Conservation (phyloP, 768 basidiomycete genomes). For the Russula virescens region DNA sequence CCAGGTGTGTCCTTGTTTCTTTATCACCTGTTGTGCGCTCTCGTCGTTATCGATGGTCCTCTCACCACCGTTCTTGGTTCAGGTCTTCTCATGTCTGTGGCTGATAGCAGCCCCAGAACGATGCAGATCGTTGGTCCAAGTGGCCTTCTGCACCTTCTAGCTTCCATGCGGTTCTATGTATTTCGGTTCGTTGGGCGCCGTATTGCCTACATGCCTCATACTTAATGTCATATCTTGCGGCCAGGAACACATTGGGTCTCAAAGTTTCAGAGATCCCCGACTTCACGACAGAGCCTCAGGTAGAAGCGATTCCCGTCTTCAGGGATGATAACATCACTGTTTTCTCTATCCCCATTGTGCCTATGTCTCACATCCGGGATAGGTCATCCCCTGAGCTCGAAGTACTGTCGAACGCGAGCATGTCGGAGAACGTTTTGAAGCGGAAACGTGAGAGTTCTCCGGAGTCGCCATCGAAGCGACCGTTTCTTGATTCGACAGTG, state of each 20-base stretch:
- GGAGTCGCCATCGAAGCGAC: slow-evolving; percentile 25
- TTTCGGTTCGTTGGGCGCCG: slow-evolving; percentile 46
- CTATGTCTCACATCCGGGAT: background rate
- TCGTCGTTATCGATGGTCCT: background rate
- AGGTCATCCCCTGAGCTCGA: background rate
- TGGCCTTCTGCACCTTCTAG: slow-evolving; percentile 64
- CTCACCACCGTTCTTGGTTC: background rate
- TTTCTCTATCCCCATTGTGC: slow-evolving; percentile 50
- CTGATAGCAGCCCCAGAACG: slow-evolving; percentile 57
- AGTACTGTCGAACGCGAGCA: background rate
- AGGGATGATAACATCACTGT: slow-evolving; percentile 59
- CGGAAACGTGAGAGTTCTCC: slow-evolving; percentile 30
- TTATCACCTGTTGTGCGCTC: background rate
- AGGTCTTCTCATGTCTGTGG: slow-evolving; percentile 78
- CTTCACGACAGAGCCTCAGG: slow-evolving; percentile 25
- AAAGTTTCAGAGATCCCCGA: slow-evolving; percentile 40
- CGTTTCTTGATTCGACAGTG: background rate
- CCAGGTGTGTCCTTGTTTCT: slow-evolving; percentile 46
- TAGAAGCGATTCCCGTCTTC: slow-evolving; percentile 43
- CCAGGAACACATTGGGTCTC: slow-evolving; percentile 48
- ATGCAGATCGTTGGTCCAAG: slow-evolving; percentile 66
- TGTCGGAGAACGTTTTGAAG: slow-evolving; percentile 25
- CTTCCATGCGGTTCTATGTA: slow-evolving; percentile 62
- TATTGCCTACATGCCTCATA: background rate
- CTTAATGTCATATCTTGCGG: background rate